Percentiles rank a stretch among this genome's conserved stretches.
Conservation (phyloP, 352 stramenopile genomes). For the Globisporangium radiosum region DNA sequence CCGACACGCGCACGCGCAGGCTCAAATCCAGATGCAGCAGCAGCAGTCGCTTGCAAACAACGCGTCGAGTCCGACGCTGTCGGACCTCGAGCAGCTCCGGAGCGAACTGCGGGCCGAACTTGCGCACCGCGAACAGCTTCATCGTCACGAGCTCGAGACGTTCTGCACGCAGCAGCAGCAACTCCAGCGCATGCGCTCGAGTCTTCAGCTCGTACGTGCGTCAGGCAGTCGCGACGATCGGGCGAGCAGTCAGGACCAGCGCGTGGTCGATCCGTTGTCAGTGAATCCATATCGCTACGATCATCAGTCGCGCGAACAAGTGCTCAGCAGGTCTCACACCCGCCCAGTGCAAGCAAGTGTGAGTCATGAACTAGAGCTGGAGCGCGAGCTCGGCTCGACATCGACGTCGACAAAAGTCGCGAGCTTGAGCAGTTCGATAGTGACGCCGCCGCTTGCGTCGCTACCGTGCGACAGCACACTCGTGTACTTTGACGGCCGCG, state of each 20-base stretch:
- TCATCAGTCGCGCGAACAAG: not conserved
- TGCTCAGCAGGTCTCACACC: no score
- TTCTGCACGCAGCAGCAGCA: conserved; percentile 24
- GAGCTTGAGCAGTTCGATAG: not conserved
- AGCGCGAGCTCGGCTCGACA: conserved; percentile 6
- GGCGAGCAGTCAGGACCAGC: no score
- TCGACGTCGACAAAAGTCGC: not conserved
- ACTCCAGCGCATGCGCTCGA: not conserved
- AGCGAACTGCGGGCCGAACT: conserved; percentile 46
- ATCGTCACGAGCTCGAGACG: conserved; percentile 38
- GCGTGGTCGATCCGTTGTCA: not conserved
- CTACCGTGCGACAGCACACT: conserved; percentile 50
- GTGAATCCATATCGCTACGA: not conserved
- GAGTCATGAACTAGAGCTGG: not conserved
- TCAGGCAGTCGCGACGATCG: no score
- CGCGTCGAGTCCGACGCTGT: conserved; percentile 22
- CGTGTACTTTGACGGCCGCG: conserved; percentile 41
- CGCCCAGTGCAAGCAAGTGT: not conserved
- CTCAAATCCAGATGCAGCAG: conserved; percentile 35
- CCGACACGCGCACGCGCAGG: conserved; percentile 27
- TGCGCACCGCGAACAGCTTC: conserved; percentile 34
- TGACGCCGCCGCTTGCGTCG: conserved; percentile 10
- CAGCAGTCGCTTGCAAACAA: conserved; percentile 14
- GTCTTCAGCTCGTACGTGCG: no score
- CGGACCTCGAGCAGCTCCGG: conserved; percentile 52